These are phyloP conservation scores for Ganoderma boninense DNA, from an alignment of 1,284 basidiomycete species.

Conservation along the genomic window DNA sequence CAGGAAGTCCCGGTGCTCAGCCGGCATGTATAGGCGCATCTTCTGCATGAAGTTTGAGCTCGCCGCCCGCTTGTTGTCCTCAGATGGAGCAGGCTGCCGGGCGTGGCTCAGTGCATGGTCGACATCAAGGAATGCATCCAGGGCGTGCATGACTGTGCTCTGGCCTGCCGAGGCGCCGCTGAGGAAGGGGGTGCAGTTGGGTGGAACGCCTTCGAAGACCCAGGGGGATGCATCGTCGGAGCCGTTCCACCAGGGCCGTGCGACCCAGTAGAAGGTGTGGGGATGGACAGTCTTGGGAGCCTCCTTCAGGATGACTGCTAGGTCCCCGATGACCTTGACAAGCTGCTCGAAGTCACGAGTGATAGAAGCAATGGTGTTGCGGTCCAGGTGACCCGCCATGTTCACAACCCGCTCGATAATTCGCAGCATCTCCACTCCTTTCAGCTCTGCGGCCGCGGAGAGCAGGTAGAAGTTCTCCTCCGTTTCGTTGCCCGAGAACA, in stretches of 20 bases:
- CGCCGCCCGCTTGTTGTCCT: conserved; percentile 64
- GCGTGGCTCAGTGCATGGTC: conserved; percentile 84
- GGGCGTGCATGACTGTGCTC: conserved; percentile 87
- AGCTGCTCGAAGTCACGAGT: conserved; percentile 79
- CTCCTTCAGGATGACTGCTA: conserved; percentile 74
- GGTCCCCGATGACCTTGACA: conserved; percentile 75
- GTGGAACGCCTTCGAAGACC: conserved; percentile 85
- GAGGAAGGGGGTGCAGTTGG: conserved; percentile 65
- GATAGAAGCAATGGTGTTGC: conserved; percentile 75
- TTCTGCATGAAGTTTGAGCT: conserved; percentile 82
- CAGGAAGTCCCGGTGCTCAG: conserved; percentile 77
- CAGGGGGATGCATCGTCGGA: conserved; percentile 79
- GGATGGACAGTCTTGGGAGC: conserved; percentile 86
- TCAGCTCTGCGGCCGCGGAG: conserved; percentile 87
- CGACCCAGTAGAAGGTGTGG: conserved; percentile 88
- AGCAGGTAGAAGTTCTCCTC: conserved; percentile 91
- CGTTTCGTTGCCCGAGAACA: conserved; percentile 88
- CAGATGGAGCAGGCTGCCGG: conserved; percentile 74
- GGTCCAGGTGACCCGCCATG: conserved; percentile 77
- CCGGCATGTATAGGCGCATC: conserved; percentile 86
- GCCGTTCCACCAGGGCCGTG: conserved; percentile 94
- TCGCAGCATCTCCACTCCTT: conserved; percentile 86
- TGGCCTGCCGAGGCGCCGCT: conserved; percentile 96
- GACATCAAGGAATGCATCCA: conserved; percentile 84
- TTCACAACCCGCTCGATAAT: conserved; percentile 87